These are phyloP conservation scores for Capsicum pubescens DNA, from an alignment of 257 asterid genomes.

Conservation along the genomic window DNA sequence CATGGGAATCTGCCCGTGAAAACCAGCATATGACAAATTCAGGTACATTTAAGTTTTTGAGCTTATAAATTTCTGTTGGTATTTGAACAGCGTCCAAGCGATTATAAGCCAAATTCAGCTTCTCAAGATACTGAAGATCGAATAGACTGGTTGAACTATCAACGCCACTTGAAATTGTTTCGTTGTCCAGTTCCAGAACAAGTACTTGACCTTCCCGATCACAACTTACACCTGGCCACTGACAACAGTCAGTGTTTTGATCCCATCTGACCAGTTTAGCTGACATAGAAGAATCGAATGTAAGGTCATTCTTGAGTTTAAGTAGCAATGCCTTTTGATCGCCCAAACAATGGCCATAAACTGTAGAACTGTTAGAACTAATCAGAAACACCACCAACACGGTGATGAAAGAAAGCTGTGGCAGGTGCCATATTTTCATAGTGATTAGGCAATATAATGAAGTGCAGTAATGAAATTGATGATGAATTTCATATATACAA, in stretches of 20 bases:
- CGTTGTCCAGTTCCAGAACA: constrained; percentile 48
- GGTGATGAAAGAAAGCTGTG: background rate
- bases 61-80: constrained; percentile 48
- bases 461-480: background rate
- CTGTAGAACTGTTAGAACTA: background rate
- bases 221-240: constrained; percentile 66
- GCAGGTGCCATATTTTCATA: background rate
- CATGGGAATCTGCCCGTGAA: constrained; percentile 51
- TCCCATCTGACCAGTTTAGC: constrained; percentile 47
- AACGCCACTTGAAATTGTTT: constrained; percentile 42
- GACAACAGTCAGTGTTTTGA: constrained; percentile 57
- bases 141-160: constrained; percentile 50
- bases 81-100: constrained; percentile 37
- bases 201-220: constrained; percentile 55
- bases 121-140: constrained; percentile 45
- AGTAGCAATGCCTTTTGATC: constrained; percentile 35
- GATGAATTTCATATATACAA: background rate
- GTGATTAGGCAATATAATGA: background rate
- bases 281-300: background rate
- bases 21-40: constrained; percentile 60
- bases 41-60: constrained; percentile 48
- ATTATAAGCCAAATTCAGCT: constrained; percentile 59
- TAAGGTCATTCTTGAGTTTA: constrained; percentile 23
- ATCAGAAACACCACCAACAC: background rate
- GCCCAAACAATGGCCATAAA: constrained; percentile 25